These are phyloP conservation scores for Aureobasidium sp. DNA, from an alignment of 2,329 filamentous ascomycete genomes.

Conservation along the genomic window DNA sequence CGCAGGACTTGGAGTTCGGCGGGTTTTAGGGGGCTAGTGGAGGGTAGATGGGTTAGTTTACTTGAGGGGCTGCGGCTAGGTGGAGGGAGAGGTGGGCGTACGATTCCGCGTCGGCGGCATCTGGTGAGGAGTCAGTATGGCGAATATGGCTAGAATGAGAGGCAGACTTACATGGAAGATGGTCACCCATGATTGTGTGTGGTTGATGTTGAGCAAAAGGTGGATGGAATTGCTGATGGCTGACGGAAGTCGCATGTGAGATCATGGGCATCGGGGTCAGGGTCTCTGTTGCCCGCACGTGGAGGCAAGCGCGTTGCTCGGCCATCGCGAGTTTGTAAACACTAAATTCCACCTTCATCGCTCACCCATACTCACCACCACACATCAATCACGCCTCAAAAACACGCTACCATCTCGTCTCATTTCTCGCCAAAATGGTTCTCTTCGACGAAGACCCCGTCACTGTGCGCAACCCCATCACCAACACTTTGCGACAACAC, in stretches of 20 bases:
- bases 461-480: slow-evolving; percentile 50
- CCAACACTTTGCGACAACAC: slow-evolving; percentile 9
- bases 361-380: neutral
- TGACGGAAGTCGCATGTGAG: slow-evolving; percentile 5
- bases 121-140: slow-evolving; percentile 43
- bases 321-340: slow-evolving; percentile 7
- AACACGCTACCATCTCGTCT: neutral
- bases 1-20: slow-evolving; percentile 89
- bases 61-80: neutral
- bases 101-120: slow-evolving; percentile 97
- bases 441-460: slow-evolving; percentile 91
- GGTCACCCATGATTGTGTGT: slow-evolving; percentile 34
- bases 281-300: slow-evolving; percentile 1
- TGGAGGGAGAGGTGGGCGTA: slow-evolving; percentile 34
- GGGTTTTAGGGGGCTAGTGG: slow-evolving; percentile 72
- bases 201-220: neutral
- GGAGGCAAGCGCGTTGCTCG: slow-evolving; percentile 4
- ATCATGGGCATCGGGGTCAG: neutral
- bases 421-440: slow-evolving; percentile 50
- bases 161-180: slow-evolving; percentile 43
- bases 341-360: neutral
- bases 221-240: neutral
- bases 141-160: neutral
- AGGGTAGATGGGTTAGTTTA: slow-evolving; percentile 1
- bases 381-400: neutral